A percentile compares a stretch with the other conserved stretches of the same genome.
These are phyloP conservation scores for Paraconiothyrium sp. DNA, from an alignment of 2,329 filamentous ascomycete genomes.

Conservation along the genomic window DNA sequence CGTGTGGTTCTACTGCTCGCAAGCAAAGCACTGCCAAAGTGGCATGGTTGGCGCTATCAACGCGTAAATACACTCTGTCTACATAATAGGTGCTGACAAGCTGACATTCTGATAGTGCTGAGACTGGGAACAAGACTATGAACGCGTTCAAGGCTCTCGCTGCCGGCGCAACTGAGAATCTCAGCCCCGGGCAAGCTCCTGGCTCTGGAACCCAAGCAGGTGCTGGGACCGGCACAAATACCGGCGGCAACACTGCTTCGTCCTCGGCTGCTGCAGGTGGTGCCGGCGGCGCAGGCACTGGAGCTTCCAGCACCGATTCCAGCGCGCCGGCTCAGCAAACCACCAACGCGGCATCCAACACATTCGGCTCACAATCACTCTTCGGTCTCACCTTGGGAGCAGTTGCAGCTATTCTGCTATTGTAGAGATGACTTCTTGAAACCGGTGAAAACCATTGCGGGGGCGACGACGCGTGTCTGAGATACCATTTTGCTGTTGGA, in stretches of 20 bases:
- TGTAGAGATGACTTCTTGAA: constrained; percentile 28
- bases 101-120: constrained; percentile 38
- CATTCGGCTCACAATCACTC: constrained; percentile 33
- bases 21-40: constrained; percentile 76
- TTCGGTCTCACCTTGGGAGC: constrained; percentile 38
- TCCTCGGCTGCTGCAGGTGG: constrained; percentile 21
- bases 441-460: not conserved
- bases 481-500: constrained; percentile 35
- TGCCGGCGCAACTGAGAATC: constrained; percentile 50
- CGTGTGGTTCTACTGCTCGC: constrained; percentile 82
- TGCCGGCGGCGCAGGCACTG: constrained; percentile 10
- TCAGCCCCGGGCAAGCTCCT: constrained; percentile 51
- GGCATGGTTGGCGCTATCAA: constrained; percentile 84
- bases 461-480: constrained; percentile 23
- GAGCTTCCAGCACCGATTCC: constrained; percentile 14
- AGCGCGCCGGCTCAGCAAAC: constrained; percentile 35
- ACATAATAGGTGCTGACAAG: not conserved
- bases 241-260: constrained; percentile 19
- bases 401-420: constrained; percentile 35
- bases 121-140: constrained; percentile 49
- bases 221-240: constrained; percentile 20
- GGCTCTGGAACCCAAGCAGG: constrained; percentile 27
- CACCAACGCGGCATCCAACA: constrained; percentile 35
- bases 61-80: constrained; percentile 62
- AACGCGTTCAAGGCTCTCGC: constrained; percentile 49